Conservation (phyloP, 78 protist species). For the Cavenderia fasciculata region DNA sequence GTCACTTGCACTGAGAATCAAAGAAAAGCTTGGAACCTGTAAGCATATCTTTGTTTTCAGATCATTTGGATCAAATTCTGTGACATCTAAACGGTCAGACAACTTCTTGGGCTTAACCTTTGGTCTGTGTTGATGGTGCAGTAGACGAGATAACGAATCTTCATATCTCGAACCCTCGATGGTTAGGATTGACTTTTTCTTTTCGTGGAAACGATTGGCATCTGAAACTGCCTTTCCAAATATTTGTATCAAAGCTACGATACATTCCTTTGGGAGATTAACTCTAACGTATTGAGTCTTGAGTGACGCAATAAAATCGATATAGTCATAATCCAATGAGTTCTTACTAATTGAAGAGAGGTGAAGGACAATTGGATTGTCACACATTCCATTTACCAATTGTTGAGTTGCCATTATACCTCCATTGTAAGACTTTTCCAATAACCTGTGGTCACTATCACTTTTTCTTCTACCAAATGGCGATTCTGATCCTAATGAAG, state of each 20-base stretch:
- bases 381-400: neutral
- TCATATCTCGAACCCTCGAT: constrained; percentile 50
- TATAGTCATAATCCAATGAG: constrained; percentile 60
- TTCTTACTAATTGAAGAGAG: constrained; percentile 47
- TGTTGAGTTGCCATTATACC: neutral
- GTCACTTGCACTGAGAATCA: constrained; percentile 14
- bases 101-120: neutral
- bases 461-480: no score
- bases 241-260: constrained; percentile 22
- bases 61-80: constrained; percentile 78
- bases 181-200: constrained; percentile 30
- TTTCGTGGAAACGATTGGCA: constrained; percentile 35
- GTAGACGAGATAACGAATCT: no score
- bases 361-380: constrained; percentile 5
- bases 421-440: neutral
- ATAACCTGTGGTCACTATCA: neutral
- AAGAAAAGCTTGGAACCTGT: constrained; percentile 10
- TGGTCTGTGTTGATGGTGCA: neutral
- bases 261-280: constrained; percentile 57
- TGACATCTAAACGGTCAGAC: constrained; percentile 7
- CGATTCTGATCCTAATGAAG: no score
- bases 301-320: constrained; percentile 28
- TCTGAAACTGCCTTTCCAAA: constrained; percentile 25
- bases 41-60: constrained; percentile 39
- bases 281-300: constrained; percentile 27